phyloP scores from a whole-genome alignment of 1,139 yeast species.

The Hansenula sp. region DNA sequence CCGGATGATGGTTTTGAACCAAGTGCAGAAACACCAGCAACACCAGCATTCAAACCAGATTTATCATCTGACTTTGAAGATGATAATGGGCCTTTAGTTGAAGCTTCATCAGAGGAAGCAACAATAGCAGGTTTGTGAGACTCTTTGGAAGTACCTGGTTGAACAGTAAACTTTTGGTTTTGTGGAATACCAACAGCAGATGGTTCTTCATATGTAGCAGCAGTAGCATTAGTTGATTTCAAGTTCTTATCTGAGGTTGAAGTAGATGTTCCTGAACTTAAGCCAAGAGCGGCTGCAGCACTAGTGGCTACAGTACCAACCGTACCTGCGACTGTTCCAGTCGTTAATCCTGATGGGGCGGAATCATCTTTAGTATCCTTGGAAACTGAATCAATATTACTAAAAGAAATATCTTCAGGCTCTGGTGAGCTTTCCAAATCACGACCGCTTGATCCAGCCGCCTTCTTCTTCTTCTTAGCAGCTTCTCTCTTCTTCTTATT shows the following conservation, averaged over 20 bases:
- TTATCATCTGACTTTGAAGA: conserved; percentile 2
- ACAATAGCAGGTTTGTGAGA: neutral
- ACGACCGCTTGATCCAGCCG: conserved; percentile 1
- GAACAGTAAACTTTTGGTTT: conserved; percentile 13
- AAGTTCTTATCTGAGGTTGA: neutral
- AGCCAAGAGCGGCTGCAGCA: neutral
- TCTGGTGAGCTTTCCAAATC: conserved; percentile 11
- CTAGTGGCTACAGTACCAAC: conserved; percentile 3
- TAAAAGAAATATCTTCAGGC: conserved; percentile 3
- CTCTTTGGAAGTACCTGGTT: conserved; percentile 4
- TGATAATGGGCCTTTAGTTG: no score
- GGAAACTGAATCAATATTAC: conserved; percentile 3
- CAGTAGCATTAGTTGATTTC: neutral
- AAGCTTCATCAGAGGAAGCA: conserved; percentile 4
- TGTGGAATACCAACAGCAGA: conserved; percentile 14
- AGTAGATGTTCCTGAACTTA: neutral
- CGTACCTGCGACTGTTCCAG: neutral
- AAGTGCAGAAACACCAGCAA: conserved; percentile 6
- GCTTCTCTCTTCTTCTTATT: conserved; percentile 19
- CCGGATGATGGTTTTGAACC: neutral
- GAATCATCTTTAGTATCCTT: conserved; percentile 8
- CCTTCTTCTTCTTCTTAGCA: conserved; percentile 19
- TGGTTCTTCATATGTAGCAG: conserved; percentile 9
- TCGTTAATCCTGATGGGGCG: neutral
- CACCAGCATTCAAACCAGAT: conserved; percentile 6